phyloP scores from a whole-genome alignment of 768 basidiomycete species.

The Lentinula edodes region DNA sequence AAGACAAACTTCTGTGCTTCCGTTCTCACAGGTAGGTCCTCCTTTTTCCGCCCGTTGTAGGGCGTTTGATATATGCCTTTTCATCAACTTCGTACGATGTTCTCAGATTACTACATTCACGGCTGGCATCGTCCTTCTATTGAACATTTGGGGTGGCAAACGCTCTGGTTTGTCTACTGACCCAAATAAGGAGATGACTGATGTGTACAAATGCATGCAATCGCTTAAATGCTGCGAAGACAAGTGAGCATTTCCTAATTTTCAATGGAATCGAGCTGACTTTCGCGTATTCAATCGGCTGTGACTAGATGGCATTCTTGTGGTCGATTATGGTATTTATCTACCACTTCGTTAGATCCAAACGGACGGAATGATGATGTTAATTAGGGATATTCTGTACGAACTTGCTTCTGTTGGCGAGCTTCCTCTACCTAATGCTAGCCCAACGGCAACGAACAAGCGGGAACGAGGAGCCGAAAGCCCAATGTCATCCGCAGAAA shows the following conservation, averaged over 20 bases:
- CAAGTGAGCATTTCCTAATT: slow-evolving; percentile 7
- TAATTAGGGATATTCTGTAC: slow-evolving; percentile 61
- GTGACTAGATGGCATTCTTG: slow-evolving; percentile 12
- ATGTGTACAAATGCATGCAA: slow-evolving; percentile 37
- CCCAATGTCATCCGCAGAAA: slow-evolving; percentile 17
- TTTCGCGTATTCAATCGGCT: background rate
- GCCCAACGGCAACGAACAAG: slow-evolving; percentile 46
- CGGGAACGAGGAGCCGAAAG: slow-evolving; percentile 60
- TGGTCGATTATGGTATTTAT: slow-evolving; percentile 12
- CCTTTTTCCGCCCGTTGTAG: background rate
- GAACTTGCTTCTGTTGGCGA: slow-evolving; percentile 70
- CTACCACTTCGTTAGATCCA: background rate
- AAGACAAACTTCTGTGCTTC: slow-evolving; percentile 1
- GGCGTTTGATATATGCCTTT: background rate
- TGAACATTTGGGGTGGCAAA: slow-evolving; percentile 43
- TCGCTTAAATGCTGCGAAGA: slow-evolving; percentile 19
- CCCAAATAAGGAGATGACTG: slow-evolving; percentile 30
- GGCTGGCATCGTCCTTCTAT: slow-evolving; percentile 36
- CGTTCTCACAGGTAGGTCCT: slow-evolving; percentile 13
- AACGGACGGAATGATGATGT: background rate
- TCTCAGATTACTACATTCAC: slow-evolving; percentile 16
- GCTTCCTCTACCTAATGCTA: slow-evolving; percentile 56
- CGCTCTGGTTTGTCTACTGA: slow-evolving; percentile 24
- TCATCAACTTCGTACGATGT: background rate
- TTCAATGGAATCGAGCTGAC: background rate